Evolutionary conservation across 768 basidiomycete genomes (phyloP), one percentile per base, ranked within the genome.

Genomic region (Guyanaporus albipodus): DNA sequence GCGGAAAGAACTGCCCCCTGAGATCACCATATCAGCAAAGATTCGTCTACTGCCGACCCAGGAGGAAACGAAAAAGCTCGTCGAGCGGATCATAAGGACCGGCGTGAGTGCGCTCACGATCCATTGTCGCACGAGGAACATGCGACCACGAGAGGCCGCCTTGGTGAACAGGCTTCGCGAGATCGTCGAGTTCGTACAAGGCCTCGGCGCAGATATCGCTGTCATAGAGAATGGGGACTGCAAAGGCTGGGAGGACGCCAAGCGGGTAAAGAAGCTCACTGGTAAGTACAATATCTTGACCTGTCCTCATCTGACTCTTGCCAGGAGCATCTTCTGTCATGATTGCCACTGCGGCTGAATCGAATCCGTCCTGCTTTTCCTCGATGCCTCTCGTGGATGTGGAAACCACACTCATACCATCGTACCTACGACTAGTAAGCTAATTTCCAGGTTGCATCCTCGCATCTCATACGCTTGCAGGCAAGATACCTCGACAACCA

Each of bases 161-260:
- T 64, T 87, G 38, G 82, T 91, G 46, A 79, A 83, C 37, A 76
- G 94, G 42, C 65, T 99, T 60, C 70, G 73, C 38, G 91, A 92
- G 57, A 87, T 99, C 48, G 91, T 93, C 18, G 78, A 91, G 8
- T 86, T 88, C 57, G 92, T 95, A 6, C 78, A 81, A 46, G 70
- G 73, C 3, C 74, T 85, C 72, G 84, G 85, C 3, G 78, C 76
- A 55, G 86, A 82, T 0, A 77, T 96, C n/a, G 87, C 93, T 0
- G 83, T 99, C 27, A 76, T 94, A 21, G 89, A 90, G 68, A 99
- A 99, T 64, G 96, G 96, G 0, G 95, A 99, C 63, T 96, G 91
- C 55, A 64, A 76, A 14, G 83, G 82, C 4, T 85, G 78, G 70
- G 77, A 83, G 53, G 92, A 94, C 57, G 86, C 87, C 38, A 82